phyloP scores from a whole-genome alignment of 1,284 basidiomycete genomes.

The Tausonia pullulans region DNA sequence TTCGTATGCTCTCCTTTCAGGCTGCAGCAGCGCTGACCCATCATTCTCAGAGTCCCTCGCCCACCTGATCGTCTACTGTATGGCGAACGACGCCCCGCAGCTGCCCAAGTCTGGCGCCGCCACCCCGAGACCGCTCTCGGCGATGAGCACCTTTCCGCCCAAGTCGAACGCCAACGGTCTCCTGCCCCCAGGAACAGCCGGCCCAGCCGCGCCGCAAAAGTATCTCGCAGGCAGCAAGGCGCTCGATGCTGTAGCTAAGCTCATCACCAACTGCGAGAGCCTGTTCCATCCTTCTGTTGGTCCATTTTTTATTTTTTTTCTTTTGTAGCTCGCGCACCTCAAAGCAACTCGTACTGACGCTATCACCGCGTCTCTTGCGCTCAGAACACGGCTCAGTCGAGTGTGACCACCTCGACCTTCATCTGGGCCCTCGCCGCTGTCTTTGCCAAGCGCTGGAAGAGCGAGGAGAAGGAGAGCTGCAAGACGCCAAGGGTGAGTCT shows the following conservation, averaged over 20 bases:
- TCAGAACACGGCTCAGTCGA: slow-evolving; percentile 39
- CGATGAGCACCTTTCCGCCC: neutral
- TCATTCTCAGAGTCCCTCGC: slow-evolving; percentile 58
- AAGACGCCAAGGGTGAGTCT: slow-evolving; percentile 60
- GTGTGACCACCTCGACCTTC: slow-evolving; percentile 52
- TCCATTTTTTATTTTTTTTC: neutral
- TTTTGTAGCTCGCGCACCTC: neutral
- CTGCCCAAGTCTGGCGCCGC: slow-evolving; percentile 39
- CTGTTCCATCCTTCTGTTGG: slow-evolving; percentile 73
- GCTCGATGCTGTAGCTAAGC: slow-evolving; percentile 73
- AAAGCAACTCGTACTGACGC: neutral
- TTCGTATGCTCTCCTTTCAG: neutral
- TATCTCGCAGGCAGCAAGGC: slow-evolving; percentile 81
- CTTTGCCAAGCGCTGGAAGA: slow-evolving; percentile 69
- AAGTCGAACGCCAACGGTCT: slow-evolving; percentile 25
- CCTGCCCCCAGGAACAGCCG: slow-evolving; percentile 18
- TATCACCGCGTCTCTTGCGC: slow-evolving; percentile 23
- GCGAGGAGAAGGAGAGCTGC: slow-evolving; percentile 70
- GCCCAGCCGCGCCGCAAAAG: slow-evolving; percentile 24
- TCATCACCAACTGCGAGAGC: slow-evolving; percentile 85
- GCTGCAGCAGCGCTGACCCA: neutral
- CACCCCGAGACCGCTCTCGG: slow-evolving; percentile 30
- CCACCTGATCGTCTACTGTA: slow-evolving; percentile 80
- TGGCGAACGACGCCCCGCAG: slow-evolving; percentile 67
- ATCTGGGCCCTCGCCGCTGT: slow-evolving; percentile 70